Percentiles rank a stretch among this genome's conserved stretches.
Conservation (phyloP, 163 green algal genomes). For the Chloroidium sp. region DNA sequence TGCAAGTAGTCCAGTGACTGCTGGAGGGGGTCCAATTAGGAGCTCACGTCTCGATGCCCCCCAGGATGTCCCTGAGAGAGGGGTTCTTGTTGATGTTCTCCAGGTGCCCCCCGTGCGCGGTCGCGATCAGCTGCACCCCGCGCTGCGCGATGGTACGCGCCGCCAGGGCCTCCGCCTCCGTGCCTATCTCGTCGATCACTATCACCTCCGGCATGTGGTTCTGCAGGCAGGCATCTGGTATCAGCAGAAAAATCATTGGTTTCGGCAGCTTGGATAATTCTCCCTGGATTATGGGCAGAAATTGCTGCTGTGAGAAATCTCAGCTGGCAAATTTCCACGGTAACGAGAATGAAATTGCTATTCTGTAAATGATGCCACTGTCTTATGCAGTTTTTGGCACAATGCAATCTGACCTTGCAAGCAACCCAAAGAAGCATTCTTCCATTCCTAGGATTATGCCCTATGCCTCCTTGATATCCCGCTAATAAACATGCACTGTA, state of each 20-base stretch:
- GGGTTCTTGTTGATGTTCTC: constrained; percentile 97
- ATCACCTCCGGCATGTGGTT: constrained; percentile 92
- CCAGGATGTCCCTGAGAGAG: constrained; percentile 68
- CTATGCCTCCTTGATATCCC: too few relatives aligned
- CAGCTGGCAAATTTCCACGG: too few relatives aligned
- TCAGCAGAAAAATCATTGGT: constrained; percentile 7
- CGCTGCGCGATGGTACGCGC: constrained; percentile 87
- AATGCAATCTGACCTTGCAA: too few relatives aligned
- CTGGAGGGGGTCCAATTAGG: background rate
- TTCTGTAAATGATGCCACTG: too few relatives aligned
- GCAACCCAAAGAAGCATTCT: too few relatives aligned
- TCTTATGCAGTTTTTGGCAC: too few relatives aligned
- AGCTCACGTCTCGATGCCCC: constrained; percentile 45
- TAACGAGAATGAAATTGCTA: too few relatives aligned
- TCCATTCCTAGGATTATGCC: too few relatives aligned
- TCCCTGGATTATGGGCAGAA: too few relatives aligned
- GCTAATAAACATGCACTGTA: too few relatives aligned
- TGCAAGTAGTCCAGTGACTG: too few relatives aligned
- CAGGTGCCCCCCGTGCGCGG: constrained; percentile 78
- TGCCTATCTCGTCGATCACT: constrained; percentile 96
- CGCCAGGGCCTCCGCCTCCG: constrained; percentile 76
- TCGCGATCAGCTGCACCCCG: constrained; percentile 83
- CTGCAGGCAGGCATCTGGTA: constrained; percentile 18
- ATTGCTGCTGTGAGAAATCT: too few relatives aligned
- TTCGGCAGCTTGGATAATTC: background rate